phyloP scores from a whole-genome alignment of 2,329 filamentous ascomycete species.

The Diaporthe citriasiana region DNA sequence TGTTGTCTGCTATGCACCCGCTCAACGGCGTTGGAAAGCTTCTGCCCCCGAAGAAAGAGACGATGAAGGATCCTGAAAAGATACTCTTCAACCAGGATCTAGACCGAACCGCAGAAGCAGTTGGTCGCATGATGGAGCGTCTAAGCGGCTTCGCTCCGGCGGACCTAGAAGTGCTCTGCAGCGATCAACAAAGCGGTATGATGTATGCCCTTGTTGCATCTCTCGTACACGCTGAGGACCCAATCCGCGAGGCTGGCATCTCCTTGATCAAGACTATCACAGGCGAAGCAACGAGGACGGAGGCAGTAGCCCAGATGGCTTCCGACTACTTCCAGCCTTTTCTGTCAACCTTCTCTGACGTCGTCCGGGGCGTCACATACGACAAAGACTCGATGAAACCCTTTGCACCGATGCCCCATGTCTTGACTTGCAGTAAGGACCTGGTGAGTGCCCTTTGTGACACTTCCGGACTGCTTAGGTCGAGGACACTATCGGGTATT shows the following conservation, averaged over 20 bases:
- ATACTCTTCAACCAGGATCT: slow-evolving; percentile 85
- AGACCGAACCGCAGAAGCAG: slow-evolving; percentile 65
- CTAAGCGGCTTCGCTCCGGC: slow-evolving; percentile 81
- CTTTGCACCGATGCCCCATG: slow-evolving; percentile 70
- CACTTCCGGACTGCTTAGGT: slow-evolving; percentile 68
- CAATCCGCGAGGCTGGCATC: slow-evolving; percentile 83
- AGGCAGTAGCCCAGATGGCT: slow-evolving; percentile 64
- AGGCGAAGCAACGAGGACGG: slow-evolving; percentile 69
- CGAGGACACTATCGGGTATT: slow-evolving; percentile 67
- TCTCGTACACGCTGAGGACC: slow-evolving; percentile 84
- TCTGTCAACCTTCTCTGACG: slow-evolving; percentile 60
- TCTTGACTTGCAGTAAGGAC: slow-evolving; percentile 70
- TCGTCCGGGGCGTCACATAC: slow-evolving; percentile 59
- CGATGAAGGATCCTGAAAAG: slow-evolving; percentile 61
- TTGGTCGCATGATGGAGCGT: slow-evolving; percentile 82
- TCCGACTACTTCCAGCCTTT: slow-evolving; percentile 60
- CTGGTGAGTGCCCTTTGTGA: slow-evolving; percentile 71
- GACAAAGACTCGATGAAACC: slow-evolving; percentile 56
- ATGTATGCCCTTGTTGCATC: slow-evolving; percentile 83
- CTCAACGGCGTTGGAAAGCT: slow-evolving; percentile 85
- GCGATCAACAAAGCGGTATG: slow-evolving; percentile 69
- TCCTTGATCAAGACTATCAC: slow-evolving; percentile 88
- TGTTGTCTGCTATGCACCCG: slow-evolving; percentile 78
- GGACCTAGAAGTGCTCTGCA: slow-evolving; percentile 79
- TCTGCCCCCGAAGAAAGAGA: slow-evolving; percentile 64